Evolutionary conservation across 2,329 filamentous ascomycete species (phyloP), one percentile per base, ranked within the genome.

Genomic region (Cercospora canescens): DNA sequence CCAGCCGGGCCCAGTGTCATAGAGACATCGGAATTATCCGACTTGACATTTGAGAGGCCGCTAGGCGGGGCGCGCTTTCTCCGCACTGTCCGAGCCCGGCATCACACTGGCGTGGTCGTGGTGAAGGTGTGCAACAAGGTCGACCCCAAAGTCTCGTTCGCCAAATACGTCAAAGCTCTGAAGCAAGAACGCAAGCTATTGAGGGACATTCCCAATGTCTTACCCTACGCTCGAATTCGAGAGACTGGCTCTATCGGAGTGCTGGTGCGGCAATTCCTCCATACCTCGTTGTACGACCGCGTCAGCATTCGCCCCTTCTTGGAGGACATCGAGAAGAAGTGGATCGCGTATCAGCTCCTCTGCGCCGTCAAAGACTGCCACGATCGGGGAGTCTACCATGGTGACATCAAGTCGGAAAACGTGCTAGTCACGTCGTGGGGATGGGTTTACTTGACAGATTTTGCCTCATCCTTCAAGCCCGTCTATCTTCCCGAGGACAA

Each of bases 321-420:
- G 9, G 96, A 99, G 79, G 92, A 96, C 71, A 95, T 99, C 70
- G 95, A 99, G 79, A 98, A 97, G 85, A 97, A 96, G 82, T 99
- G 95, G 95, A 86, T 99, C 59, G 92, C 94, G 0, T 99, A 97
- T 74, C 95, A 99, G 81, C 86, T 99, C 2, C 86, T 99, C 11
- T 97, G 93, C 78, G 94, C 92, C 2, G 83, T 99, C 65, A 89
- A 94, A 64, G 96, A 99, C 79, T 97, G 93, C 74, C 95, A 99
- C 78, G 85, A 91, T 30, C 87, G 91, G 55, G 92, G 96, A 73
- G 85, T 99, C 60, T 98, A 94, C 77, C 95, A 99, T 77, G 96
- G 95, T 65, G 96, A 99, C 76, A 98, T 99, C 82, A 99, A 99
- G 83, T 95, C 94, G 1, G 94, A 99, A 79, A 99, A 99, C 74